Evolutionary conservation across 345 rosid genomes (phyloP).

Genomic region (Gossypium rotundifolium): DNA sequence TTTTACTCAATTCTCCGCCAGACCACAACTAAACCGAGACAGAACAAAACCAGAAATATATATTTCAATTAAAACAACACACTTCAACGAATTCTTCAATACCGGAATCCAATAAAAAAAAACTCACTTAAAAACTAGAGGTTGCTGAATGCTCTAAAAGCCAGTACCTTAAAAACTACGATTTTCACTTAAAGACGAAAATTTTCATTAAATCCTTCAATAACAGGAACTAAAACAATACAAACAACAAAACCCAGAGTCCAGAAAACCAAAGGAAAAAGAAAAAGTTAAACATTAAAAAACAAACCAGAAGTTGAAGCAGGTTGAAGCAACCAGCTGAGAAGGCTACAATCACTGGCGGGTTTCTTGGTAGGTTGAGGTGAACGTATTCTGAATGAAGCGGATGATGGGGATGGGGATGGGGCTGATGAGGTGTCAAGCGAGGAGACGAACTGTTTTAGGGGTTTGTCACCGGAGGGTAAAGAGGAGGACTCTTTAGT

Average conservation of each 20-base stretch:
- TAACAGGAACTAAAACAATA: not conserved
- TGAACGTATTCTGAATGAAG: constrained; percentile 2
- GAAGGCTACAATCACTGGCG: not conserved
- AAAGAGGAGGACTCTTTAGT: not conserved
- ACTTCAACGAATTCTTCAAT: not conserved
- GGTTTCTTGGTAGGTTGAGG: not conserved
- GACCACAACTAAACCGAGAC: not conserved
- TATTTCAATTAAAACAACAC: not conserved
- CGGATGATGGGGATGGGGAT: not conserved
- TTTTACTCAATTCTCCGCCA: not conserved
- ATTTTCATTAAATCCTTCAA: not conserved
- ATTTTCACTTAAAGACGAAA: not conserved
- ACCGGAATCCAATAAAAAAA: not conserved
- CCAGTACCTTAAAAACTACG: not conserved
- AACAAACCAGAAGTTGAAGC: constrained; percentile 22
- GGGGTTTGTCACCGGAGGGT: constrained; percentile 1
- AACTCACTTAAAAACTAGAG: not conserved
- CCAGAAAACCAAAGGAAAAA: not conserved
- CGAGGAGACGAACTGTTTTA: constrained; percentile 10
- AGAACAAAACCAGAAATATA: not conserved
- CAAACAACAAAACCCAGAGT: not conserved
- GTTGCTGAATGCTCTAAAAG: not conserved
- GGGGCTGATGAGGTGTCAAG: constrained; percentile 1
- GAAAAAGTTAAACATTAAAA: not conserved
- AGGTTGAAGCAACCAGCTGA: constrained; percentile 5